Evolutionary conservation across 2,329 filamentous ascomycete genomes (phyloP), one percentile per base, ranked within the genome.

Genomic region (Diaporthe sp.): DNA sequence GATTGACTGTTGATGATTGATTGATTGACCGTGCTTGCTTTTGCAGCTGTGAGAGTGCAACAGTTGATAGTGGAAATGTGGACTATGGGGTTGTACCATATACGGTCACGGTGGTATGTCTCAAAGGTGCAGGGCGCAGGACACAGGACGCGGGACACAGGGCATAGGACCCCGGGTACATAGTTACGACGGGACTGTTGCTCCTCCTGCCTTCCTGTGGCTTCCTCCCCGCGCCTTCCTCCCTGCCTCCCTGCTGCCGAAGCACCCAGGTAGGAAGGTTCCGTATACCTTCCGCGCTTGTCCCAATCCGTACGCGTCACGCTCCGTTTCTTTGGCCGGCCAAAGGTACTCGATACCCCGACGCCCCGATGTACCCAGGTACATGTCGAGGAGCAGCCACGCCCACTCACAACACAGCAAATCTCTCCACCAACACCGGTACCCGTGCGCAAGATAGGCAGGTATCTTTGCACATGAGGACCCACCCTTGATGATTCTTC

Each of bases 21-120:
- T 42, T 55, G 28, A 34, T 65, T 46, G 31, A 25, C 15, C 13
- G 31, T 22, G 6, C 15, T 55, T 69, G 62, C 65, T 69, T 69
- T 42, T 55, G 65, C 65, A 10, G 49, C 34, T 69, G 46, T 69
- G 65, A 31, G 46, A 68, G 46, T 53, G 65, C 65, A 31, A n/a
- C 17, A 39, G 44, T 25, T 13, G 25, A 49, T 49, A 46, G 46
- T 7, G 19, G 39, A 37, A n/a, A 22, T 61, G 57, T 1, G 22
- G 19, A 37, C 9, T 6, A 28, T 53, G 51, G 10, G 4, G 55
- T 37, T 34, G 55, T 58, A 17, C 37, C 15, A 37, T 17, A 15
- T 44, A 39, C 37, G 34, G 58, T 12, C 0, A 5, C 8, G 44
- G 31, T 37, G 42, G 28, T 28, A 28, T 65, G 65, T 69, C 65